Conservation (phyloP, 1,284 basidiomycete species). For the Inonotus hispidus region DNA sequence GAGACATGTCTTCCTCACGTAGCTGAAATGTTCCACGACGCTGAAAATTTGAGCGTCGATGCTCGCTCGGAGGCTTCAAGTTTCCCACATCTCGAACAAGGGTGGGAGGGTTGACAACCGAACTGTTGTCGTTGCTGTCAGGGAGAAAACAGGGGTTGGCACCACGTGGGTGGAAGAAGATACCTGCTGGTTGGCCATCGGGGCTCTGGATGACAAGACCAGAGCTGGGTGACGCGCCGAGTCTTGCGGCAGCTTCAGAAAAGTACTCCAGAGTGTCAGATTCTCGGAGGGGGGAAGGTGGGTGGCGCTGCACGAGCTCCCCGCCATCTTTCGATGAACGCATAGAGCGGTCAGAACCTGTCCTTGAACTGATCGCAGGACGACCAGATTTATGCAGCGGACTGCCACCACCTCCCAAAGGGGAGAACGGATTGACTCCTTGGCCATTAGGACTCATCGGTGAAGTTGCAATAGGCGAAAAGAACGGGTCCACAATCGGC, state of each 20-base stretch:
- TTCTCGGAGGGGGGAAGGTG: constrained; percentile 68
- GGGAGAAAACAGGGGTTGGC: constrained; percentile 27
- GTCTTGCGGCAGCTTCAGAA: constrained; percentile 64
- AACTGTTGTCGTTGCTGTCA: background rate
- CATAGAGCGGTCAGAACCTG: constrained; percentile 53
- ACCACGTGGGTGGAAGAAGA: constrained; percentile 84
- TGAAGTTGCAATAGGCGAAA: constrained; percentile 87
- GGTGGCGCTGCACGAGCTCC: constrained; percentile 38
- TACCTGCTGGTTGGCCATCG: constrained; percentile 88
- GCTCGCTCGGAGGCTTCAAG: constrained; percentile 9
- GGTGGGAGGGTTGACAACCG: constrained; percentile 3
- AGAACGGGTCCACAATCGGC: constrained; percentile 84
- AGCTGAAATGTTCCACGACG: background rate
- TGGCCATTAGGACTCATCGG: constrained; percentile 60
- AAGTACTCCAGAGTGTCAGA: constrained; percentile 87
- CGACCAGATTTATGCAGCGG: constrained; percentile 38
- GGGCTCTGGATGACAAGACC: constrained; percentile 90
- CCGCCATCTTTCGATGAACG: constrained; percentile 45
- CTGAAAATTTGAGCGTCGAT: background rate
- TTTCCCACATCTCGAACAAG: constrained; percentile 15
- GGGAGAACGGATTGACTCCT: constrained; percentile 35
- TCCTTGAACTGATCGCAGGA: constrained; percentile 45
- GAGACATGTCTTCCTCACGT: constrained; percentile 5
- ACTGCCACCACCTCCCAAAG: constrained; percentile 34
- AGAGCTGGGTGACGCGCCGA: constrained; percentile 74